These are phyloP conservation scores for Cladophialophora chaetospira DNA, from an alignment of 2,329 filamentous ascomycete species.

Conservation along the genomic window DNA sequence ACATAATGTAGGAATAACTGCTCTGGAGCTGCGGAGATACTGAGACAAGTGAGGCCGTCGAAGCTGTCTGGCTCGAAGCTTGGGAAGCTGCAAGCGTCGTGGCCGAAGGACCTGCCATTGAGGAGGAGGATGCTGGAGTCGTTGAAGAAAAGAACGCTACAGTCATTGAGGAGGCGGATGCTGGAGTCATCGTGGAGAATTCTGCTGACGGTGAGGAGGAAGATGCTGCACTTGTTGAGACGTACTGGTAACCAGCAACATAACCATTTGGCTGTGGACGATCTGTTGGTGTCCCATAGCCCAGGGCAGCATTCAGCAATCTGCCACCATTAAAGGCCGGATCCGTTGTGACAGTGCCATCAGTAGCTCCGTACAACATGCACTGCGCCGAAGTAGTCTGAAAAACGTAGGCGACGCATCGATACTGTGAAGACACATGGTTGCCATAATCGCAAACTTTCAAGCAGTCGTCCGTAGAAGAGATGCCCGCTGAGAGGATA, in stretches of 20 bases:
- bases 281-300: not conserved
- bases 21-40: no score
- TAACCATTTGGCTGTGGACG: not conserved
- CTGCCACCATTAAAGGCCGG: not conserved
- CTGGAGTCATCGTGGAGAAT: no score
- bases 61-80: no score
- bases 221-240: no score
- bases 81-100: not conserved
- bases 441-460: slow-evolving; percentile 4
- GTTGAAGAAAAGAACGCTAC: not conserved
- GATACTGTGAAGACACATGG: not conserved
- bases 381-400: not conserved
- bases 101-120: not conserved
- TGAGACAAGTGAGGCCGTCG: no score
- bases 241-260: not conserved
- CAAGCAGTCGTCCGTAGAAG: not conserved
- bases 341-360: not conserved
- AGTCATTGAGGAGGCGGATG: no score
- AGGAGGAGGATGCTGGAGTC: not conserved
- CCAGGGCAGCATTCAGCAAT: not conserved
- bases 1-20: no score
- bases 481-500: no score
- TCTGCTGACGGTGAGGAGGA: no score
- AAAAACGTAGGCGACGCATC: not conserved
- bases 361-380: not conserved